Percentiles rank a stretch among this genome's conserved stretches.
Evolutionary conservation across 2,329 filamentous ascomycete genomes (phyloP).

Genomic region (Neopestalotiopsis clavispora): DNA sequence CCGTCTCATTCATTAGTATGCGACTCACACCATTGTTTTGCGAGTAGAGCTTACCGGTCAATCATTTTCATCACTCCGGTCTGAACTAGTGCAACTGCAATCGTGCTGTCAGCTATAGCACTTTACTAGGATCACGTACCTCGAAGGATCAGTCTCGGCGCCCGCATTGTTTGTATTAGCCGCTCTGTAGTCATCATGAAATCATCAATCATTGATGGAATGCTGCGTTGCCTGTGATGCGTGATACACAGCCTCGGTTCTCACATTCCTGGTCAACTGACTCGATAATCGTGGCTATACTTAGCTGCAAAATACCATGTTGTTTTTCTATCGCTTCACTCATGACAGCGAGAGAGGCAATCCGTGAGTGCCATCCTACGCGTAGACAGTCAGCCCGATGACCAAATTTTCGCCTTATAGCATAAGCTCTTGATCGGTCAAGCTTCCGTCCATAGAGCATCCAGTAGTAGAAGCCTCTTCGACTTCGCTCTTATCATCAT

Average conservation of each 20-base stretch:
- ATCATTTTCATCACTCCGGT: neutral
- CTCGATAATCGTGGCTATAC: neutral
- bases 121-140: neutral
- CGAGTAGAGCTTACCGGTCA: slow-evolving; percentile 1
- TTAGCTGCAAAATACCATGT: neutral
- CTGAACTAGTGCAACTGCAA: neutral
- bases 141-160: neutral
- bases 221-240: neutral
- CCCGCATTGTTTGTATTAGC: neutral
- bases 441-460: neutral
- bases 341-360: neutral
- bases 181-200: neutral
- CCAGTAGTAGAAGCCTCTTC: neutral
- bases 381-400: neutral
- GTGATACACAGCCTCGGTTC: neutral
- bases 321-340: neutral
- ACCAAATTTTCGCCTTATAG: neutral
- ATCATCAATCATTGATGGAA: neutral
- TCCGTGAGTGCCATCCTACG: neutral
- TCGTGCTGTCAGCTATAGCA: neutral
- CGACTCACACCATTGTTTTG: neutral
- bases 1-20: neutral
- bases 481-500: neutral
- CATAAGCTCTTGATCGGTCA: neutral
- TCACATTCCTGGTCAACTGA: neutral